Conservation (phyloP, 148 eudicot genomes). For the Simmondsia chinensis region DNA sequence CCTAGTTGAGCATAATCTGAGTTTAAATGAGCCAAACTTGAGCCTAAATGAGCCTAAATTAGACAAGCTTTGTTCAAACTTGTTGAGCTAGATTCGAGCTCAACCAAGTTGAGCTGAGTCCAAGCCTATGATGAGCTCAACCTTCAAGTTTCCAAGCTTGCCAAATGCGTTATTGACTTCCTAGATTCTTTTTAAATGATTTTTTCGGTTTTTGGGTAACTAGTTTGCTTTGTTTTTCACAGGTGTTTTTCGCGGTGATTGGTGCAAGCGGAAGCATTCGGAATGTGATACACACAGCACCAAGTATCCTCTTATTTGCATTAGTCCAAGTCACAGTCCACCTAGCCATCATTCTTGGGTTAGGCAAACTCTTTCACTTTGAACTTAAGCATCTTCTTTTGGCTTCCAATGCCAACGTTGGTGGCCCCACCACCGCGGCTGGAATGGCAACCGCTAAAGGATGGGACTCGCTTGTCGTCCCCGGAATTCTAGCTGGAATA, state of each 20-base stretch:
- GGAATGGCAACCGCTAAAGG: conserved; percentile 97
- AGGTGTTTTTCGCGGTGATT: conserved; percentile 86
- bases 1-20: no score
- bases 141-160: no score
- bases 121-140: no score
- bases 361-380: conserved; percentile 46
- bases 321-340: conserved; percentile 67
- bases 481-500: conserved; percentile 80
- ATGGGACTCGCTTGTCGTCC: conserved; percentile 64
- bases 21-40: no score
- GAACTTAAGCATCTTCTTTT: conserved; percentile 60
- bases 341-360: conserved; percentile 48
- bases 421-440: conserved; percentile 98
- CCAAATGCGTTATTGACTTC: no score
- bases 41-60: no score
- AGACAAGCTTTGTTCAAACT: no score
- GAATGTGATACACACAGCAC: conserved; percentile 69
- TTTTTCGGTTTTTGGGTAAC: no score
- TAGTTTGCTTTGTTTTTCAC: neutral
- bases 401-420: conserved; percentile 87
- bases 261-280: conserved; percentile 82
- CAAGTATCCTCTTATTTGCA: conserved; percentile 74
- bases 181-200: no score
- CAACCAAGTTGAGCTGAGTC: no score
- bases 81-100: no score